These are phyloP conservation scores for Afroboletus lepidellus DNA, from an alignment of 1,284 basidiomycete genomes.

Conservation along the genomic window DNA sequence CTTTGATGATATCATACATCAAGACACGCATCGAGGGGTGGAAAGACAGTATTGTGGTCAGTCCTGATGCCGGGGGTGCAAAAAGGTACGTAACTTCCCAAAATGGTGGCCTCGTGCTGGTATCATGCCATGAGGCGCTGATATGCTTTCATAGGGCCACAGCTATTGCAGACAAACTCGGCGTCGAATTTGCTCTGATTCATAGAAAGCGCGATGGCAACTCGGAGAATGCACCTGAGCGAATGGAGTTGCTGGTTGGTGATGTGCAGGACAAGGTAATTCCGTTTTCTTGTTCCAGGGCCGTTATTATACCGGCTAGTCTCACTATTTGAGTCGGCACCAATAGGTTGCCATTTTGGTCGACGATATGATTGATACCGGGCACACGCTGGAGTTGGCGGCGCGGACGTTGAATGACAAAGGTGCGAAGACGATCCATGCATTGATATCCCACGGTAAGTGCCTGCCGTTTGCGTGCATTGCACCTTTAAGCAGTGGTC, in stretches of 20 bases:
- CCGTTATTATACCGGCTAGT: neutral
- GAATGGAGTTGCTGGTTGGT: constrained; percentile 96
- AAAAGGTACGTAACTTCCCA: constrained; percentile 70
- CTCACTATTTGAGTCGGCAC: constrained; percentile 6
- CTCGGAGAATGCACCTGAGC: constrained; percentile 57
- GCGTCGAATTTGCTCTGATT: constrained; percentile 95
- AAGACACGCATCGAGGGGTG: constrained; percentile 86
- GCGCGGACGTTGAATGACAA: constrained; percentile 83
- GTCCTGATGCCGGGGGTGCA: constrained; percentile 96
- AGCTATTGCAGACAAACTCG: constrained; percentile 92
- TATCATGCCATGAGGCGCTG: constrained; percentile 3
- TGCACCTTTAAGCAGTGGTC: constrained; percentile 1
- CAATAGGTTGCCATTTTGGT: constrained; percentile 85
- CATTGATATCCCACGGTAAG: constrained; percentile 89
- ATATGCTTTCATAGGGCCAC: constrained; percentile 64
- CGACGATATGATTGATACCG: constrained; percentile 98
- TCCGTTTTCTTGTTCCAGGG: constrained; percentile 4
- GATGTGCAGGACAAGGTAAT: constrained; percentile 88
- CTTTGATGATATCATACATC: constrained; percentile 87
- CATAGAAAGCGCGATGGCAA: constrained; percentile 83
- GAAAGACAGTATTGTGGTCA: constrained; percentile 91
- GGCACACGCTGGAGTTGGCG: constrained; percentile 84
- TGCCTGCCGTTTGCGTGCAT: constrained; percentile 8
- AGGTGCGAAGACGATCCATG: constrained; percentile 87
- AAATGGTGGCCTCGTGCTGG: neutral